Evolutionary conservation across 148 eudicot genomes (phyloP).

Genomic region (Polygonum maritimum): DNA sequence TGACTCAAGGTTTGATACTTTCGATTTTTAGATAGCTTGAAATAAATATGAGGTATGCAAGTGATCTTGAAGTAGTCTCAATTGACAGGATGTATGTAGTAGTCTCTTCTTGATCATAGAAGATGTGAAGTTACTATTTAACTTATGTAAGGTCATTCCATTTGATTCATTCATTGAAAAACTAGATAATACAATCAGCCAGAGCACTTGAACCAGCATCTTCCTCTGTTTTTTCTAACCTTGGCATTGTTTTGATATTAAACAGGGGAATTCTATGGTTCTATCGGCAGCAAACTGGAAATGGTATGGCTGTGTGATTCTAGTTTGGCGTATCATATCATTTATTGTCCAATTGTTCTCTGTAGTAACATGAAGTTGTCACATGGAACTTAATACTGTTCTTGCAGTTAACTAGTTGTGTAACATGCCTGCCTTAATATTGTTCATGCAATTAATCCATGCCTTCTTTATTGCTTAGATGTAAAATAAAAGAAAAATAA

Average conservation of each 20-base stretch:
- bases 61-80: neutral
- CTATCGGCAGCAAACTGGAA: slow-evolving; percentile 70
- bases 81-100: neutral
- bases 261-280: slow-evolving; percentile 78
- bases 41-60: neutral
- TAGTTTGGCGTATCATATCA: neutral
- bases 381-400: neutral
- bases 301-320: slow-evolving; percentile 34
- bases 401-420: neutral
- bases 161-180: neutral
- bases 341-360: neutral
- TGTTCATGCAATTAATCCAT: neutral
- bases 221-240: neutral
- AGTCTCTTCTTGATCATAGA: neutral
- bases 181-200: neutral
- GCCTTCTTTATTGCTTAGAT: neutral
- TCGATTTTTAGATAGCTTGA: neutral
- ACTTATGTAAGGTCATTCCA: neutral
- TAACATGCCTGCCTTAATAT: neutral
- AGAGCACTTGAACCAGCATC: neutral
- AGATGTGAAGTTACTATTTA: neutral
- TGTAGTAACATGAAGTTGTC: neutral
- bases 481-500: neutral
- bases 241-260: slow-evolving; percentile 15
- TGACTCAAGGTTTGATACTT: neutral